These are phyloP conservation scores for Parastagonospora nodorum DNA, from an alignment of 2,329 filamentous ascomycete genomes.

Conservation along the genomic window DNA sequence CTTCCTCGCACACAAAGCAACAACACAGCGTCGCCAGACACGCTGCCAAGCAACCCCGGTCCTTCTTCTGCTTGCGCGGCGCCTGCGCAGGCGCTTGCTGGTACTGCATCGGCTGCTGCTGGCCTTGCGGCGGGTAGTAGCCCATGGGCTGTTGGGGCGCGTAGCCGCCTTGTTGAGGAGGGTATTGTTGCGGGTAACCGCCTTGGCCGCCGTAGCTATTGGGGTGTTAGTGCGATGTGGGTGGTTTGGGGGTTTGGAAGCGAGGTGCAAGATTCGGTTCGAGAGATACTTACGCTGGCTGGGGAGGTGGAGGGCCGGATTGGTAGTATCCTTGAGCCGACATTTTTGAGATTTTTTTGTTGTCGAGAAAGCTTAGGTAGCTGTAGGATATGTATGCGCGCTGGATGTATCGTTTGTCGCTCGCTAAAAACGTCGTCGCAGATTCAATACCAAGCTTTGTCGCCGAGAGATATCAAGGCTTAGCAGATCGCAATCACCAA, in stretches of 20 bases:
- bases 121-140: slow-evolving; percentile 31
- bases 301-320: neutral
- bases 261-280: too few relatives aligned
- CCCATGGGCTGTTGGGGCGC: slow-evolving; percentile 31
- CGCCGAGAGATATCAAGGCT: neutral
- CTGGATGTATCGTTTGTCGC: too few relatives aligned
- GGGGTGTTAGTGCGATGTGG: too few relatives aligned
- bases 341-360: slow-evolving; percentile 25
- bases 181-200: slow-evolving; percentile 6
- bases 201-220: neutral
- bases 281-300: neutral
- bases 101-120: slow-evolving; percentile 47
- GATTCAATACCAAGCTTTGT: neutral
- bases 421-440: too few relatives aligned
- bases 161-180: slow-evolving; percentile 25
- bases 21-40: slow-evolving; percentile 58
- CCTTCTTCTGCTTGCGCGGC: slow-evolving; percentile 54
- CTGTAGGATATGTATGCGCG: too few relatives aligned
- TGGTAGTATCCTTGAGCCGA: slow-evolving; percentile 47
- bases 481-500: neutral
- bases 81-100: slow-evolving; percentile 51
- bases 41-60: slow-evolving; percentile 37
- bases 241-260: too few relatives aligned
- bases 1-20: slow-evolving; percentile 68
- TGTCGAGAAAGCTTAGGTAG: too few relatives aligned